These are phyloP conservation scores for Umbilicaria muhlenbergii DNA, from an alignment of 495 filamentous ascomycete species.

Conservation along the genomic window DNA sequence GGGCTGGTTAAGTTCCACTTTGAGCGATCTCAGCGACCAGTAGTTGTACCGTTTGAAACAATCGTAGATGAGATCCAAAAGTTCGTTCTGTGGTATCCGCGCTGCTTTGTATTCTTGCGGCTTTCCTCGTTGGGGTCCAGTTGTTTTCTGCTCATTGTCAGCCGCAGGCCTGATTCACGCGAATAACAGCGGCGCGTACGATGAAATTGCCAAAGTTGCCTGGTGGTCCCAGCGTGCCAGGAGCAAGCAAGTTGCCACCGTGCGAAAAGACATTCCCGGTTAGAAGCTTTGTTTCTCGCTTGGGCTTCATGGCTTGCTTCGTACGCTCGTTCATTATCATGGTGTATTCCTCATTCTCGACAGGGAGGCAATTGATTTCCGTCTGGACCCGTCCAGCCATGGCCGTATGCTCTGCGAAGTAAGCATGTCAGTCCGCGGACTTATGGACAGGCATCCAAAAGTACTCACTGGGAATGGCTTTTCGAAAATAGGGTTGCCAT, in stretches of 20 bases:
- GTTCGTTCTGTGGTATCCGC: conserved; percentile 72
- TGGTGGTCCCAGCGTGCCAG: conserved; percentile 29
- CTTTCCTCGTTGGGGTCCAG: conserved; percentile 15
- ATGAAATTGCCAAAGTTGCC: conserved; percentile 39
- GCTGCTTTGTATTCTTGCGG: conserved; percentile 65
- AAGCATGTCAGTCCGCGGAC: conserved; percentile 4
- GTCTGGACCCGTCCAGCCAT: conserved; percentile 57
- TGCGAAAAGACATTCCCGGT: conserved; percentile 18
- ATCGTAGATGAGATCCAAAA: conserved; percentile 65
- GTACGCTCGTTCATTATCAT: conserved; percentile 43
- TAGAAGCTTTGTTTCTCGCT: conserved; percentile 33
- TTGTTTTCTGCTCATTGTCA: conserved; percentile 23
- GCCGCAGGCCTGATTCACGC: conserved; percentile 2
- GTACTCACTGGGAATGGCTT: conserved; percentile 67
- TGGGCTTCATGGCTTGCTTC: conserved; percentile 47
- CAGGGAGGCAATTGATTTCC: conserved; percentile 63
- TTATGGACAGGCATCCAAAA: not conserved
- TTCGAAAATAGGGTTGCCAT: conserved; percentile 53
- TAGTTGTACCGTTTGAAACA: conserved; percentile 74
- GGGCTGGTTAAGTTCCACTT: conserved; percentile 58
- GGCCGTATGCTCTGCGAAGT: conserved; percentile 55
- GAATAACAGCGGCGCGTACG: conserved; percentile 24
- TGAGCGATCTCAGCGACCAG: conserved; percentile 77
- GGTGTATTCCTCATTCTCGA: conserved; percentile 57
- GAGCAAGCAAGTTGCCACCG: conserved; percentile 6